Conservation (phyloP, 2,329 filamentous ascomycete species). For the Pseudocercospora pini-densiflorae region DNA sequence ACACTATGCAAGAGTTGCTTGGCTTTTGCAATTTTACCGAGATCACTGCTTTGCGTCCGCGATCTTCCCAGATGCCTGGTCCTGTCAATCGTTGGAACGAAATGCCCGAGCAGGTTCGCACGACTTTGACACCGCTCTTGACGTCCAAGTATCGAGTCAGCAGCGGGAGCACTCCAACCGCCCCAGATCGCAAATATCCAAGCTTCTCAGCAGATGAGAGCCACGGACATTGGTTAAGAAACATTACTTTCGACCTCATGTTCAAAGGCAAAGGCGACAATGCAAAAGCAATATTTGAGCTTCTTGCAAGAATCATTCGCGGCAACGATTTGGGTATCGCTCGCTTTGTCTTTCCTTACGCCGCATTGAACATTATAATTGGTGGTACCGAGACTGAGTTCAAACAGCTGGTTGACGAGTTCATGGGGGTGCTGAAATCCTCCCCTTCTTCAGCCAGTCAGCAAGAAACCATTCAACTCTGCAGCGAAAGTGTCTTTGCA, state of each 20-base stretch:
- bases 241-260: constrained; percentile 80
- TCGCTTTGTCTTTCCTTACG: constrained; percentile 86
- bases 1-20: constrained; percentile 90
- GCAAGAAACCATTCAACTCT: constrained; percentile 78
- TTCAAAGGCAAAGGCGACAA: constrained; percentile 76
- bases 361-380: constrained; percentile 80
- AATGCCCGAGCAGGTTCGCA: constrained; percentile 76
- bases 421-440: constrained; percentile 72
- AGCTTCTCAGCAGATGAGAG: constrained; percentile 71
- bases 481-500: constrained; percentile 90
- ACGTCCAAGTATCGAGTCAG: constrained; percentile 80
- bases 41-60: constrained; percentile 56
- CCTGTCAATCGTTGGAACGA: constrained; percentile 76
- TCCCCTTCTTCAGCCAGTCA: constrained; percentile 62
- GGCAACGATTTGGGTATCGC: constrained; percentile 85
- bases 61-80: constrained; percentile 60
- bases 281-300: constrained; percentile 76
- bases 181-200: constrained; percentile 63
- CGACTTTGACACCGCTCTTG: constrained; percentile 85
- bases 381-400: constrained; percentile 70
- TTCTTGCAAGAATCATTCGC: constrained; percentile 79
- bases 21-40: constrained; percentile 74
- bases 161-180: constrained; percentile 35
- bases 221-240: constrained; percentile 81
- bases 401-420: constrained; percentile 70